Base-by-base conservation (phyloP, 192 early-diverging fungal species). In the Rhizophagus sp. region DNA sequence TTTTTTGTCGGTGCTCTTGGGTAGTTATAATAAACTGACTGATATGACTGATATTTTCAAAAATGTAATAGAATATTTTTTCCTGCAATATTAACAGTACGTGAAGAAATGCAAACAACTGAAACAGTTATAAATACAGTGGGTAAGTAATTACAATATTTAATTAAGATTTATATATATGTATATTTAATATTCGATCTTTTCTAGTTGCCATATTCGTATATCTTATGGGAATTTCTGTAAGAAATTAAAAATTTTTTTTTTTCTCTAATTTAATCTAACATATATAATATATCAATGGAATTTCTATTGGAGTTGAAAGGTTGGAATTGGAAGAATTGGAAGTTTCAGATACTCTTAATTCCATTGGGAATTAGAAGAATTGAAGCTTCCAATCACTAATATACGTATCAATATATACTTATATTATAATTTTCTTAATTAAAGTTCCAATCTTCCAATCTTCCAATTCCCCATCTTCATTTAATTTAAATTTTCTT, bases 11-110 rank as follows among this genome's bases (percentile, higher is more conserved):
- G n/a, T n/a, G n/a, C n/a, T n/a, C n/a, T n/a, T n/a, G n/a, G n/a
- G n/a, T n/a, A n/a, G n/a, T n/a, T 30, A 30, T 30, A 30, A 30
- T 30, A 71, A 44, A 41, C 9, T 33, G 41, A 44, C 10, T 44
- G 41, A 22, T 71, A 1, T 33, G 41, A 44, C 10, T 44, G 41
- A 22, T 71, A 1, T 22, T 13, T 34, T 39, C 12, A 30, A 47
- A 6, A 36, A 17, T 71, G 12, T 3, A 81, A 79, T 30, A 80
- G 73, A 34, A 85, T 85, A 19, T 85, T 83, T 71, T 81, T 85
- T 80, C 84, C 84, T 49, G 84, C 82, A 5, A 75, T 85, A 24
- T 11, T 80, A 6, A 78, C 79, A 34, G 80, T 85, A 44, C 80
- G 72, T 15, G 44, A 82, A 13, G 81, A 82, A 63, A 66, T 85